These are phyloP conservation scores for Trichoderma pleuroti DNA, from an alignment of 2,329 filamentous ascomycete genomes.

Conservation along the genomic window DNA sequence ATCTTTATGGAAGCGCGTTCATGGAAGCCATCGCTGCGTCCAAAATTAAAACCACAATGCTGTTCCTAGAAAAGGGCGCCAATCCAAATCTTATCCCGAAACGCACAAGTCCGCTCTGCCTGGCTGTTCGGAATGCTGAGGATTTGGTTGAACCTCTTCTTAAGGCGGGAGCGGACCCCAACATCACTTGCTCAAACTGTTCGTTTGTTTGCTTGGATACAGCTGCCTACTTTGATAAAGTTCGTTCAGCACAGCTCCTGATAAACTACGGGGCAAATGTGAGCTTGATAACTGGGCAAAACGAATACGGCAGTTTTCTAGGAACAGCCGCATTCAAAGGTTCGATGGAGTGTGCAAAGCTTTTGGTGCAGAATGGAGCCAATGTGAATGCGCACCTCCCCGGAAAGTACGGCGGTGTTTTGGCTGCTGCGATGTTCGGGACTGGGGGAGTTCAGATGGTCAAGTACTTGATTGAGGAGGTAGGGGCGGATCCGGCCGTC, in stretches of 20 bases:
- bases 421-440: neutral
- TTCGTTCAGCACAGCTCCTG: neutral
- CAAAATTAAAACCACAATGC: neutral
- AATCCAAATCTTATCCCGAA: neutral
- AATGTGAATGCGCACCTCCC: neutral
- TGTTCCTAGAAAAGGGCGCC: neutral
- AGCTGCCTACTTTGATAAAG: fast-evolving
- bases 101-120: neutral
- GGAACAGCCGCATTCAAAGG: fast-evolving
- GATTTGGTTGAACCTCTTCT: neutral
- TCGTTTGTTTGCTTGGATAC: fast-evolving
- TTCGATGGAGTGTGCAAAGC: neutral
- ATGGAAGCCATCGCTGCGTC: fast-evolving
- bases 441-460: fast-evolving
- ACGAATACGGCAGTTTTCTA: fast-evolving
- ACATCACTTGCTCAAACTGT: neutral
- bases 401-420: neutral
- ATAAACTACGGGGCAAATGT: neutral
- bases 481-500: neutral
- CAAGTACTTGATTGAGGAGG: constrained; percentile 10
- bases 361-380: neutral
- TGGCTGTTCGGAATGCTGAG: fast-evolving
- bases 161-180: neutral
- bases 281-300: neutral
- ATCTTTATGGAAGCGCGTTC: neutral